Base-by-base conservation (phyloP, 202 grass and related monocot genomes). In the Saccharum hybrid region DNA sequence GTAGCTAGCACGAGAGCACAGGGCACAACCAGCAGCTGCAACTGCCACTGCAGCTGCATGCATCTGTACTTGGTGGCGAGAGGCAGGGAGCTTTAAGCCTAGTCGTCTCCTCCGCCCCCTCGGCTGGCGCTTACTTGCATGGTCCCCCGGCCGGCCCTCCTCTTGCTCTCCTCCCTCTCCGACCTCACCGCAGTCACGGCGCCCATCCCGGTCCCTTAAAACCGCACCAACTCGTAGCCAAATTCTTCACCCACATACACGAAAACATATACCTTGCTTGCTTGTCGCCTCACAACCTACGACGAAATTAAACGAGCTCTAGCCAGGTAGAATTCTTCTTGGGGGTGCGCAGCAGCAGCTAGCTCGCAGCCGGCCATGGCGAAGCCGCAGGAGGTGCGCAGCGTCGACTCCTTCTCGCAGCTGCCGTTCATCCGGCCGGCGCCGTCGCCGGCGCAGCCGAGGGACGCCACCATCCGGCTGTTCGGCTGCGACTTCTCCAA, bases 381-480 rank as follows among this genome's bases (percentile, higher is more conserved):
- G 62, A 76, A 90, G 78, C 69, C 86, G 77, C 89, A 90, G 89
- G 86, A 68, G 43, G 66, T 87, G 62, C 77, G 80, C 61, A 81
- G 64, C 81, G 89, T 98, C 65, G 96, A 96, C 85, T 92, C 96
- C 21, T 98, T 98, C 88, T 98, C 96, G 11, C 91, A 98, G 90
- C 89, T 98, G 70, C 96, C 93, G 6, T 98, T 98, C 88, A 90
- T 88, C 81, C 78, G 93, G 65, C 78, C 89, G 6, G n/a, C n/a
- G n/a, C n/a, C n/a, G n/a, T n/a, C n/a, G n/a, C n/a, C n/a, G n/a
- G 63, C 40, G 2, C 3, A 22, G 38, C 36, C 78, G 18, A 62
- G 75, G n/a, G 88, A 76, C n/a, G 90, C 92, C 81, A 85, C 90
- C 68, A 88, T 98, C 81, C 89, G 96, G 16, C 96, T 98, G 63